Evolutionary conservation across 192 early-diverging fungal species (phyloP).

Genomic region (Geranomyces michiganensis): DNA sequence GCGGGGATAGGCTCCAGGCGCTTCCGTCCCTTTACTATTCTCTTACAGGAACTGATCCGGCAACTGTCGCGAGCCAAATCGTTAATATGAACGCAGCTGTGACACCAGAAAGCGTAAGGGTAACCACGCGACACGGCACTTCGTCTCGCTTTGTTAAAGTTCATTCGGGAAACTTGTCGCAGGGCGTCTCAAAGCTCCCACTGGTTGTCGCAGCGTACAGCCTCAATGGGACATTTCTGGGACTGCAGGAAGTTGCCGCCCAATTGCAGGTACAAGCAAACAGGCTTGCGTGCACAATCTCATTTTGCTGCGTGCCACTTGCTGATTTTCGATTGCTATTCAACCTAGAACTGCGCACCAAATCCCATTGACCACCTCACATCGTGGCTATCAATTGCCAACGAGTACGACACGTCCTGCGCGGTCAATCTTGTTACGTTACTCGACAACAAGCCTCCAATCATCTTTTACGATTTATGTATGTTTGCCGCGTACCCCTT

Average conservation of each 20-base stretch:
- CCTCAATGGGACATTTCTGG: constrained; percentile 54
- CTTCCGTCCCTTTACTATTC: constrained; percentile 2
- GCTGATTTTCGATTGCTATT: too few relatives aligned
- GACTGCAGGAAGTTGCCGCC: constrained; percentile 40
- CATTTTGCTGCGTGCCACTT: not conserved
- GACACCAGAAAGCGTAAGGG: not conserved
- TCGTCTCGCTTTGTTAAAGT: not conserved
- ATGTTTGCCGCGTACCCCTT: constrained; percentile 11
- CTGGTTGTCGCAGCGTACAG: constrained; percentile 50
- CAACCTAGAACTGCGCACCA: not conserved
- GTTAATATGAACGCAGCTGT: not conserved
- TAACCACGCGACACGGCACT: not conserved
- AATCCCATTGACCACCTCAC: constrained; percentile 5
- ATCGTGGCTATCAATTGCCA: constrained; percentile 41
- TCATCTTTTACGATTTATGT: constrained; percentile 55
- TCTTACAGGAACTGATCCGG: not conserved
- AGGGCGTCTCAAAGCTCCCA: not conserved
- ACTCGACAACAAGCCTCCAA: constrained; percentile 27
- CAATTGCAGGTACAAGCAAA: constrained; percentile 30
- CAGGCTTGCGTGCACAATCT: not conserved
- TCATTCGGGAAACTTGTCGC: not conserved
- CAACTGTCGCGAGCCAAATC: not conserved
- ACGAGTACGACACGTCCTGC: constrained; percentile 42
- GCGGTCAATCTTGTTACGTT: constrained; percentile 38
- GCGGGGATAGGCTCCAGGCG: not conserved